These are phyloP conservation scores for Solanum chilense DNA, from an alignment of 257 asterid species.

Conservation along the genomic window DNA sequence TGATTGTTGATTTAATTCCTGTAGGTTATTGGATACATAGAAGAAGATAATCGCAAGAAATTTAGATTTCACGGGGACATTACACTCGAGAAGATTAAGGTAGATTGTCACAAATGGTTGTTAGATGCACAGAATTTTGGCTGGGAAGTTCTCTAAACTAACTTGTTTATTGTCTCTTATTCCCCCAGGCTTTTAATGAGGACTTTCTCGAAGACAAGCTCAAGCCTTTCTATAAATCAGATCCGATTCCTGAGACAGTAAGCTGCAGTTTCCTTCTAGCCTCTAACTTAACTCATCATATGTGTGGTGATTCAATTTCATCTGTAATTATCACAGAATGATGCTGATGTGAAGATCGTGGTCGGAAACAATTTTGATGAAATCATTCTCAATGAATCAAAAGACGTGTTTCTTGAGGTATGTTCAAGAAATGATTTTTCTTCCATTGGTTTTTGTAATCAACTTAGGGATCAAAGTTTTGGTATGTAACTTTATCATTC, in stretches of 20 bases:
- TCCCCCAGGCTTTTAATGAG: slow-evolving; percentile 53
- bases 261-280: slow-evolving; percentile 7
- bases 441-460: background rate
- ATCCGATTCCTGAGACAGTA: slow-evolving; percentile 74
- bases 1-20: background rate
- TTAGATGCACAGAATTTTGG: background rate
- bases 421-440: background rate
- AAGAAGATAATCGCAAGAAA: slow-evolving; percentile 52
- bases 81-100: slow-evolving; percentile 70
- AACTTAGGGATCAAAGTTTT: background rate
- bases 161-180: background rate
- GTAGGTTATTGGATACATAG: slow-evolving; percentile 66
- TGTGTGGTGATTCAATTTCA: background rate
- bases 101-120: background rate
- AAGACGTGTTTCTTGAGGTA: slow-evolving; percentile 97
- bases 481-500: background rate
- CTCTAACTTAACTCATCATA: background rate
- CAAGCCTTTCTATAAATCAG: slow-evolving; percentile 79
- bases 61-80: slow-evolving; percentile 44
- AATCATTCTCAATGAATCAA: slow-evolving; percentile 56
- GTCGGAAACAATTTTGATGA: slow-evolving; percentile 16
- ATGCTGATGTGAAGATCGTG: slow-evolving; percentile 75
- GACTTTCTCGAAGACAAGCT: slow-evolving; percentile 64
- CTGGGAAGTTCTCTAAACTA: background rate
- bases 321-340: slow-evolving; percentile 11